Conservation (phyloP, 1,284 basidiomycete species). For the Ceratobasidium papillatum region DNA sequence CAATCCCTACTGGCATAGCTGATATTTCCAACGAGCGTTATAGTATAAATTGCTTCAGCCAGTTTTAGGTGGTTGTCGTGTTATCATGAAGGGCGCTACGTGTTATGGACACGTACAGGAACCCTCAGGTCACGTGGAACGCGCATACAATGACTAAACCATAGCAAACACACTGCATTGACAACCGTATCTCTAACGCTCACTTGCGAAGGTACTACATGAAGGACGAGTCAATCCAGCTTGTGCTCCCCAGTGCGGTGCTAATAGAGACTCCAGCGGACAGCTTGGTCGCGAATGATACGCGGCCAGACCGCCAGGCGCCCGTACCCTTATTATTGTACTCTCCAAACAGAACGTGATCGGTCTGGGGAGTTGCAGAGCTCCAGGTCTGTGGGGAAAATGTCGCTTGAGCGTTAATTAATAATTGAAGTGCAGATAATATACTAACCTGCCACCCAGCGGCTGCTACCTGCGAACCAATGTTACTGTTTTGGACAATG, state of each 20-base stretch:
- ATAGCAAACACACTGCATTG: not conserved
- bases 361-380: constrained; percentile 36
- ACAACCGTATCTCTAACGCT: not conserved
- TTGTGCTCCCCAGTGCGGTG: constrained; percentile 29
- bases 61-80: constrained; percentile 22
- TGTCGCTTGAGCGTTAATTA: not conserved
- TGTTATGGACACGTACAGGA: constrained; percentile 11
- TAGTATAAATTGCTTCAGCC: not conserved
- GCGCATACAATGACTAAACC: not conserved
- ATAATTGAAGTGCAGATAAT: not conserved
- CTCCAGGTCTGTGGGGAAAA: constrained; percentile 27
- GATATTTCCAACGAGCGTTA: not conserved
- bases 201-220: constrained; percentile 4
- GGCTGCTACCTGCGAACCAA: constrained; percentile 39
- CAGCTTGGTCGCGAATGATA: constrained; percentile 40
- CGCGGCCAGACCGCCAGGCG: constrained; percentile 40
- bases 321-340: constrained; percentile 43
- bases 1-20: constrained; percentile 77
- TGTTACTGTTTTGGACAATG: constrained; percentile 43
- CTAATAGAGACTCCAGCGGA: constrained; percentile 32
- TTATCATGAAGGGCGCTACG: constrained; percentile 6
- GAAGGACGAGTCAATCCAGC: constrained; percentile 27
- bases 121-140: not conserved
- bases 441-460: constrained; percentile 42
- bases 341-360: constrained; percentile 45